Conservation (phyloP, 2,329 filamentous ascomycete genomes). For the Exophiala viscosa region DNA sequence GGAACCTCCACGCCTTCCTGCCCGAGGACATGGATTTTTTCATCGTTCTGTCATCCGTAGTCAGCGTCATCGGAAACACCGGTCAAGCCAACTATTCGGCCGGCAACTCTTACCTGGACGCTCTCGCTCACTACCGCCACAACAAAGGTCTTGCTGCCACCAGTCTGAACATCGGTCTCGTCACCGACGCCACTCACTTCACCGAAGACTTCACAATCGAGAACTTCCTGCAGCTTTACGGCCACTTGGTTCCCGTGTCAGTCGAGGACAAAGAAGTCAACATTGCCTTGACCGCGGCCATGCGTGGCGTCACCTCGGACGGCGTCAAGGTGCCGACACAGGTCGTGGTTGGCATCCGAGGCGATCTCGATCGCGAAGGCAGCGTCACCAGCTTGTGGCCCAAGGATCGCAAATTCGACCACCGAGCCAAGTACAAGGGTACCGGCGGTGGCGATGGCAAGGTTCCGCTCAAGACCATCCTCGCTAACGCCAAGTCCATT, state of each 20-base stretch:
- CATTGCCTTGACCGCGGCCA: constrained; percentile 6
- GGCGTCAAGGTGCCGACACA: background rate
- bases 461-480: constrained; percentile 45
- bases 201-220: constrained; percentile 6
- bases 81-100: constrained; percentile 44
- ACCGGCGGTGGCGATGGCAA: constrained; percentile 1
- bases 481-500: constrained; percentile 43
- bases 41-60: constrained; percentile 38
- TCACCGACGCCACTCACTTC: background rate
- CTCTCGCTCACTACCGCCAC: background rate
- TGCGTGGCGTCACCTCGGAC: constrained; percentile 2
- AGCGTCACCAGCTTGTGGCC: background rate
- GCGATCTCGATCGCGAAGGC: background rate
- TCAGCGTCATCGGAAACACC: constrained; percentile 43
- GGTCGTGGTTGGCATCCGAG: constrained; percentile 7
- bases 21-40: constrained; percentile 37
- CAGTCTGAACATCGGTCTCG: constrained; percentile 1
- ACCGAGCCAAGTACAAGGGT: constrained; percentile 34
- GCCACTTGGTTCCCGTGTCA: background rate
- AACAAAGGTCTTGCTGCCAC: background rate
- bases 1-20: constrained; percentile 33
- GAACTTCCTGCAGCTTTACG: background rate
- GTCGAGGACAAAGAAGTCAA: constrained; percentile 7
- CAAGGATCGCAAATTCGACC: constrained; percentile 48
- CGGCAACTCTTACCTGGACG: constrained; percentile 27